Evolutionary conservation across 2,329 filamentous ascomycete species (phyloP), one percentile per base, ranked within the genome.

Genomic region (Claviceps sorghi): DNA sequence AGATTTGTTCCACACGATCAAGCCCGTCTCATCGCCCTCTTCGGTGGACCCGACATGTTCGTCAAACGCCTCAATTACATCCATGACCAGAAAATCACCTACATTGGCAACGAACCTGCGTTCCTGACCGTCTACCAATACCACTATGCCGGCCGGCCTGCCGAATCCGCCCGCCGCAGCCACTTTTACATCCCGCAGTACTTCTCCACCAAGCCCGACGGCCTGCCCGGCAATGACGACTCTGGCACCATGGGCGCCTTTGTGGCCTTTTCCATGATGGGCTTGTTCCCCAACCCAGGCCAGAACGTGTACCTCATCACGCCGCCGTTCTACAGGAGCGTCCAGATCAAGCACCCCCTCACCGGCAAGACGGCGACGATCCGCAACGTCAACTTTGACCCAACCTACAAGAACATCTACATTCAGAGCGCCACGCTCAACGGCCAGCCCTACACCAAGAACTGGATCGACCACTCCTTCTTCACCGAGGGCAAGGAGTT

Each of bases 281-380:
- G 83, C 0, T 65, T 86, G 7, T 87, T 82, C 64, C 83, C 83
- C 0, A 80, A 84, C 43, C 73, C 80, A 0, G 83, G 82, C 0
- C 83, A 86, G 59, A 69, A 85, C 55, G 80, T 86, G 0, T 86
- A 86, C 57, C 74, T 86, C n/a, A 83, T 86, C 56, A 84, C 70
- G 0, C 78, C 83, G 0, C 83, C 84, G 0, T 87, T 79, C 59
- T 87, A 87, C 58, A 70, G 76, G 55, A 70, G 73, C 48, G 71
- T 86, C 1, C 77, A 73, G 48, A 71, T 86, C 48, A 78, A 67
- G 11, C 78, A 78, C 53, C 72, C 72, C 0, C 61, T 77, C 15
- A 85, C 80, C 0, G 76, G 78, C 2, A 80, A 78, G 51, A 77
- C 73, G 3, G 80, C 82, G 0, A 79, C 70, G 1, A 71, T 87